Conservation (phyloP, 1,284 basidiomycete genomes). For the Fomitopsis betulina region DNA sequence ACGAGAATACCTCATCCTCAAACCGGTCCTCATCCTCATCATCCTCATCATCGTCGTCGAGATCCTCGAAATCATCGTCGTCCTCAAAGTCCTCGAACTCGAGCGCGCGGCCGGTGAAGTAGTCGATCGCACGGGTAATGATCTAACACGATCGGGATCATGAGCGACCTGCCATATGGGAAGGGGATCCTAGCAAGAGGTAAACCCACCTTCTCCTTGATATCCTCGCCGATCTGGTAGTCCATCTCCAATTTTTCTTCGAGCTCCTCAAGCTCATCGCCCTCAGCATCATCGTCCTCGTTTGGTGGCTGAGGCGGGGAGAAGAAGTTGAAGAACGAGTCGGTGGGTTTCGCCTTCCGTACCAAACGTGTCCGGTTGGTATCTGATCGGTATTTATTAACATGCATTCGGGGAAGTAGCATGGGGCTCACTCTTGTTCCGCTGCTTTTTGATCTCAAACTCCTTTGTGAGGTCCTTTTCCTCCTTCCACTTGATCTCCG, state of each 20-base stretch:
- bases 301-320: constrained; percentile 79
- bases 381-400: constrained; percentile 40
- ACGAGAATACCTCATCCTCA: constrained; percentile 44
- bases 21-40: constrained; percentile 45
- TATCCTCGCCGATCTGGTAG: constrained; percentile 97
- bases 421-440: constrained; percentile 84
- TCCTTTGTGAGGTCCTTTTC: constrained; percentile 97
- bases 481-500: constrained; percentile 94
- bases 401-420: background rate
- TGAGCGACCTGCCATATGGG: background rate
- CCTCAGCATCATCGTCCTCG: constrained; percentile 76
- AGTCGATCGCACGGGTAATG: constrained; percentile 92
- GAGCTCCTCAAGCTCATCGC: constrained; percentile 86
- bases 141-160: constrained; percentile 45
- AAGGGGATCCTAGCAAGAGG: background rate
- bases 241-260: constrained; percentile 94
- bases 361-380: constrained; percentile 92
- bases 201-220: constrained; percentile 84
- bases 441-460: constrained; percentile 98
- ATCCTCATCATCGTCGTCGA: constrained; percentile 46
- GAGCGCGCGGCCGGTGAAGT: constrained; percentile 95
- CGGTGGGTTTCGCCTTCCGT: constrained; percentile 82
- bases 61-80: constrained; percentile 61
- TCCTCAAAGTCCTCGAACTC: constrained; percentile 81
- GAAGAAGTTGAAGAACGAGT: constrained; percentile 99